Base-by-base conservation (phyloP, 495 filamentous ascomycete species). In the Xylaria grammica region DNA sequence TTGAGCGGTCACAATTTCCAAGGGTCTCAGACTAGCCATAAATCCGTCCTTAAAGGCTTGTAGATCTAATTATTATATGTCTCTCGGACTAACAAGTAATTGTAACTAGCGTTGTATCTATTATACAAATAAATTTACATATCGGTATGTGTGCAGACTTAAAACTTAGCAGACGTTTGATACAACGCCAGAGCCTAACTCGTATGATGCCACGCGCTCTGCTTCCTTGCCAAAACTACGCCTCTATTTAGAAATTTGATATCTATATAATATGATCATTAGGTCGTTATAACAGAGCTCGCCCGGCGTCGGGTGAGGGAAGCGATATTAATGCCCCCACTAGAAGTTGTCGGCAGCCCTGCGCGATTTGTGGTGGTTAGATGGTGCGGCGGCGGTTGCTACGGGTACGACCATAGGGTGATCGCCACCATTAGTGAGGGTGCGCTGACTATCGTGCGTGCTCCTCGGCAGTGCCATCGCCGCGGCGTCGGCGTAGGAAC, bases 381-480 rank as follows among this genome's bases (percentile, higher is more conserved):
- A 11, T 29, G 58, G 45, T 8, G 58, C 58, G 10, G 58, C 58
- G 7, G 45, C 32, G 8, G 58, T 46, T 6, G 58, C 58, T 2
- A 46, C 32, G 11, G 58, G 58, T 30, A 61, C 42, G 46, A 61
- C 49, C 9, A 36, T 53, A 10, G 57, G 44, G 8, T 50, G 27
- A 49, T 26, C 44, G 19, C 13, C 44, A 20, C 29, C 19, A 29
- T 51, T 34, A 10, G 69, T 68, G 5, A 74, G 38, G 3, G 69
- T 74, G 4, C 67, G 44, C 63, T 74, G 61, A 44, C 71, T 72
- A 17, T 72, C 67, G 19, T 69, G 61, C 1, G 68, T 73, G 20
- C 66, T 60, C 11, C 69, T 36, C 4, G 60, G 49, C 19, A 20
- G 60, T 15, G 46, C 0, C 57, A 36, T 15, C 56, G 62, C 3